Evolutionary conservation across 2,329 filamentous ascomycete genomes (phyloP).

Genomic region (Pseudocercospora cruenta): DNA sequence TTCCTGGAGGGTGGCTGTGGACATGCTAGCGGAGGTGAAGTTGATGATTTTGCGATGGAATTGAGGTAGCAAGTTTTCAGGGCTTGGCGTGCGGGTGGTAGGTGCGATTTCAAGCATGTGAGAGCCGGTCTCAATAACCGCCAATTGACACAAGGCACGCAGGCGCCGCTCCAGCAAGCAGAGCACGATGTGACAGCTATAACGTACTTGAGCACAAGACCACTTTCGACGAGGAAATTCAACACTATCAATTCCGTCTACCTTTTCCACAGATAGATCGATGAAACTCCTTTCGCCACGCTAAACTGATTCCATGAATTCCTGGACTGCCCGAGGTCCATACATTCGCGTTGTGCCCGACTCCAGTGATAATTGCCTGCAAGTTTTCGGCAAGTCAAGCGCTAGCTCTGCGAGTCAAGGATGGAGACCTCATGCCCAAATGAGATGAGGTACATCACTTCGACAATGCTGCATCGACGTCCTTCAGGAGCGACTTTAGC

Average conservation of each 20-base stretch:
- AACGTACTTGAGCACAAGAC: neutral
- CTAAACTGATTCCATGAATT: neutral
- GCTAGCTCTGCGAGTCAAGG: neutral
- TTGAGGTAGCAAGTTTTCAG: neutral
- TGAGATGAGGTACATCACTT: neutral
- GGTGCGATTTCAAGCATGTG: neutral
- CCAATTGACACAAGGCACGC: no score
- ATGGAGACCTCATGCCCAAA: no score
- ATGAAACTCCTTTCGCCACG: neutral
- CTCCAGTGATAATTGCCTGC: neutral
- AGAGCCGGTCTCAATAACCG: no score
- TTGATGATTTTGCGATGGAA: neutral
- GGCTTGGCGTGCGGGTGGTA: neutral
- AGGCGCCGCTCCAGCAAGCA: no score
- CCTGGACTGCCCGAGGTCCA: neutral
- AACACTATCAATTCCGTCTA: neutral
- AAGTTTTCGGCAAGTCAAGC: neutral
- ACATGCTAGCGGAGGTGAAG: neutral
- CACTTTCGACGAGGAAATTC: neutral
- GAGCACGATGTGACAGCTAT: neutral
- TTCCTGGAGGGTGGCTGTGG: constrained; percentile 18
- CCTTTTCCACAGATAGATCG: neutral
- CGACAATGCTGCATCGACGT: constrained; percentile 31
- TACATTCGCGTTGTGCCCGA: neutral
- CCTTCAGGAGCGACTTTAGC: constrained; percentile 35